Percentiles rank a stretch among this genome's conserved stretches.
Conservation (phyloP, 2,329 filamentous ascomycete species). For the Didymella exigua region DNA sequence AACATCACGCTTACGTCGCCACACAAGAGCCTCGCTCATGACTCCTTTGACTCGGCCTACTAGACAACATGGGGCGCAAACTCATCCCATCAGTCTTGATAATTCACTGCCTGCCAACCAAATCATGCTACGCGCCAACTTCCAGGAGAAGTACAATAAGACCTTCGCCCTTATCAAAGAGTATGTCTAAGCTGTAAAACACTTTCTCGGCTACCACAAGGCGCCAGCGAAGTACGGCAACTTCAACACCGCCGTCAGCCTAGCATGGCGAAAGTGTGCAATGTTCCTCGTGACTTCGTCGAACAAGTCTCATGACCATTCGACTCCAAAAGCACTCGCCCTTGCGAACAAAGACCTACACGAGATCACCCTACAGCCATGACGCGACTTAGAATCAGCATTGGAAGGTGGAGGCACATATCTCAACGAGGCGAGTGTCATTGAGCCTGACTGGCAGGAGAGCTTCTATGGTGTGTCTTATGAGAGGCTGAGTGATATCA, state of each 20-base stretch:
- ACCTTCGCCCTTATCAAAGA: slow-evolving; percentile 50
- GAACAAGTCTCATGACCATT: neutral
- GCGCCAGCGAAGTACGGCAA: slow-evolving; percentile 21
- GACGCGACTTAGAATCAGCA: neutral
- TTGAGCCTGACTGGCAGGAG: slow-evolving; percentile 32
- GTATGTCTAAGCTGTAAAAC: slow-evolving; percentile 19
- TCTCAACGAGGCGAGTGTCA: slow-evolving; percentile 28
- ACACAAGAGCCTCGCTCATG: slow-evolving; percentile 26
- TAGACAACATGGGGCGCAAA: slow-evolving; percentile 28
- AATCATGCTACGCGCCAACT: slow-evolving; percentile 32
- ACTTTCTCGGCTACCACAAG: slow-evolving; percentile 29
- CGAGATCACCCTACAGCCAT: neutral
- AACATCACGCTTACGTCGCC: slow-evolving; percentile 29
- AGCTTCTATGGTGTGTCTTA: slow-evolving; percentile 35
- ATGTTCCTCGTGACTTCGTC: slow-evolving; percentile 26
- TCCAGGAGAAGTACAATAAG: slow-evolving; percentile 33
- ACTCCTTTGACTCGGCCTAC: slow-evolving; percentile 26
- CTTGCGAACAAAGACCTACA: neutral
- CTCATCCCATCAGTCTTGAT: slow-evolving; percentile 9
- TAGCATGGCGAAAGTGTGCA: slow-evolving; percentile 26
- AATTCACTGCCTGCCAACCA: neutral
- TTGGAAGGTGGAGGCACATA: slow-evolving; percentile 12
- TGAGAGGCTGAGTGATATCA: slow-evolving; percentile 22
- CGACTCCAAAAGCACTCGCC: neutral
- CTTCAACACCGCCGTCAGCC: slow-evolving; percentile 25